Evolutionary conservation across 306 rosid species (phyloP).

Genomic region (Rosa chinensis): DNA sequence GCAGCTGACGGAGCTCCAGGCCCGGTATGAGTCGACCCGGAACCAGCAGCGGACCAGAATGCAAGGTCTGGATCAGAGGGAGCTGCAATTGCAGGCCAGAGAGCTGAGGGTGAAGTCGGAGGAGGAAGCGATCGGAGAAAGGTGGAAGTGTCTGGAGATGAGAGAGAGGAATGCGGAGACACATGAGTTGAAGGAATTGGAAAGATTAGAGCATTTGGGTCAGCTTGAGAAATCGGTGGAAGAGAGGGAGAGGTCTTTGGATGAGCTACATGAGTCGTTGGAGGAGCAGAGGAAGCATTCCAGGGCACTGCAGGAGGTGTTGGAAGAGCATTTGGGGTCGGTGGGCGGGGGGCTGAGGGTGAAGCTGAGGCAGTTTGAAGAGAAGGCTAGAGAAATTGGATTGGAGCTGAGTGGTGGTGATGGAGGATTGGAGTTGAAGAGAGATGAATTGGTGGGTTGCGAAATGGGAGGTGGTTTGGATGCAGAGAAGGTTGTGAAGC

Average conservation of each 20-base stretch:
- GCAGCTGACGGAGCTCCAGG: constrained; percentile 5
- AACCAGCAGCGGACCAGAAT: neutral
- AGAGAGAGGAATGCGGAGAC: neutral
- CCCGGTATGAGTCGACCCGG: neutral
- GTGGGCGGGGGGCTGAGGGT: neutral
- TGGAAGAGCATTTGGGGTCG: neutral
- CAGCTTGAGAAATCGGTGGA: neutral
- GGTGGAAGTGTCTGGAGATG: neutral
- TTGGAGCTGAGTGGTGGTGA: neutral
- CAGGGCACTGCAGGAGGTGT: neutral
- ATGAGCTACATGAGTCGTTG: neutral
- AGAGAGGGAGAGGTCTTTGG: constrained; percentile 10
- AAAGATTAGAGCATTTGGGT: neutral
- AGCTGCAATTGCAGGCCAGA: neutral
- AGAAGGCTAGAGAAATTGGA: constrained; percentile 29
- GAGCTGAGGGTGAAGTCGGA: neutral
- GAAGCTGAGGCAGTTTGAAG: neutral
- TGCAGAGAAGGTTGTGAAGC: constrained; percentile 44
- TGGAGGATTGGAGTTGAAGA: neutral
- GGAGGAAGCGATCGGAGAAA: neutral
- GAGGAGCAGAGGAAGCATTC: constrained; percentile 14
- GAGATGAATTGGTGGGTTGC: constrained; percentile 28
- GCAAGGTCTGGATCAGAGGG: neutral
- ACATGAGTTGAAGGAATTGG: neutral
- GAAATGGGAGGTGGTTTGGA: constrained; percentile 21